Conservation (phyloP, 352 stramenopile species). For the Phytophthora colocasiae region DNA sequence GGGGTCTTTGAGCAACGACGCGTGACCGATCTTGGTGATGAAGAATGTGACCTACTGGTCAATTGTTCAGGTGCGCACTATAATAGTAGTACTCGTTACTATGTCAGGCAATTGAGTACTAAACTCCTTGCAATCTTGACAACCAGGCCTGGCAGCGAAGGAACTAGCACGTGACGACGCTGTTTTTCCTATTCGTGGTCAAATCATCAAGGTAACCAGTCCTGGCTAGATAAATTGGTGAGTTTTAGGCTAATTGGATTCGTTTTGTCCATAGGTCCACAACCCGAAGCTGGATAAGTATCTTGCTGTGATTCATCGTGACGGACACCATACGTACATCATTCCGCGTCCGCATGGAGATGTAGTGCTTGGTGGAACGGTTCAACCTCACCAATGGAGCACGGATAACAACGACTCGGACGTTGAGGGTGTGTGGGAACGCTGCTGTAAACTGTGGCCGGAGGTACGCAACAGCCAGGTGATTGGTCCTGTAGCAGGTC, state of each 20-base stretch:
- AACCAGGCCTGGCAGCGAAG: conserved; percentile 45
- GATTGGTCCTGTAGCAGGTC: conserved; percentile 44
- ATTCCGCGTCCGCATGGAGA: conserved; percentile 66
- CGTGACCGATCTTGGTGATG: conserved; percentile 41
- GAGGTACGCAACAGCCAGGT: conserved; percentile 53
- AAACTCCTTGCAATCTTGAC: neutral
- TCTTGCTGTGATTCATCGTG: conserved; percentile 47
- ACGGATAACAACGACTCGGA: conserved; percentile 47
- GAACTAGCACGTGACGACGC: conserved; percentile 51
- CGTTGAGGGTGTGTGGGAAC: conserved; percentile 56
- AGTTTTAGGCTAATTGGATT: neutral
- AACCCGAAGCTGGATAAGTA: conserved; percentile 65
- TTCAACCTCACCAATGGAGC: conserved; percentile 69
- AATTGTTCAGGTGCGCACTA: conserved; percentile 58
- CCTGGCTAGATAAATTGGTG: neutral
- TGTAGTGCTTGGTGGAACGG: conserved; percentile 69
- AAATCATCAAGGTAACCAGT: conserved; percentile 56
- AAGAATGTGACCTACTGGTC: conserved; percentile 61
- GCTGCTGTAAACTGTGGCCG: conserved; percentile 50
- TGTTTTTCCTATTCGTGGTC: conserved; percentile 64
- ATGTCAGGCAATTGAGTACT: neutral
- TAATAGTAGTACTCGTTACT: neutral
- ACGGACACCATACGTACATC: conserved; percentile 72
- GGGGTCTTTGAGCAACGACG: conserved; percentile 59
- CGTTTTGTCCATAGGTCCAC: conserved; percentile 14